Evolutionary conservation across 139 green algal genomes (phyloP).

Genomic region (Chlamydomonas sp.): DNA sequence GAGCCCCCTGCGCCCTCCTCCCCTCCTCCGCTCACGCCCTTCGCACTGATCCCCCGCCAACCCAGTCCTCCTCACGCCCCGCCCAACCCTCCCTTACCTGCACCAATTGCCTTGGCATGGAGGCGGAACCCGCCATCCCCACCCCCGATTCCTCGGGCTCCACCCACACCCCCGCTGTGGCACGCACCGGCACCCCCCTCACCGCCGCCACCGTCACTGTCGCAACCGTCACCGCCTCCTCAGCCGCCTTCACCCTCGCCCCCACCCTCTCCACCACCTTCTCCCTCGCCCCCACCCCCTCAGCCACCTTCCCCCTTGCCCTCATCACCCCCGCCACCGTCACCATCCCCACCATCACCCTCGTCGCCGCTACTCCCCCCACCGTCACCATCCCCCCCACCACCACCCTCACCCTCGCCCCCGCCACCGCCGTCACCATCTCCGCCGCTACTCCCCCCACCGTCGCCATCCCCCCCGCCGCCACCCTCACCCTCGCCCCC

Average conservation of each 20-base stretch:
- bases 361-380: not conserved
- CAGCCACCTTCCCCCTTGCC: not conserved
- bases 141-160: not conserved
- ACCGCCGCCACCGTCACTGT: not conserved
- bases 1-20: no score
- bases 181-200: no score
- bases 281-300: not conserved
- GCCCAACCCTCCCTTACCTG: not conserved
- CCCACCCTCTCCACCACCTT: not conserved
- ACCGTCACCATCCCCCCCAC: not conserved
- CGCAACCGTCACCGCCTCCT: not conserved
- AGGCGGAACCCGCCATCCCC: not conserved
- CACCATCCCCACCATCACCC: not conserved
- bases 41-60: not conserved
- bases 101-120: not conserved
- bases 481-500: not conserved
- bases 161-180: not conserved
- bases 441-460: not conserved
- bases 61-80: constrained; percentile 2
- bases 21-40: not conserved
- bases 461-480: not conserved
- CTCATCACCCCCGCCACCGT: not conserved
- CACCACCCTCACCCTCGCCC: not conserved
- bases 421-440: not conserved
- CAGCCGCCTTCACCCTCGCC: not conserved